phyloP scores from a whole-genome alignment of 345 rosid genomes.

The Acer saccharum region DNA sequence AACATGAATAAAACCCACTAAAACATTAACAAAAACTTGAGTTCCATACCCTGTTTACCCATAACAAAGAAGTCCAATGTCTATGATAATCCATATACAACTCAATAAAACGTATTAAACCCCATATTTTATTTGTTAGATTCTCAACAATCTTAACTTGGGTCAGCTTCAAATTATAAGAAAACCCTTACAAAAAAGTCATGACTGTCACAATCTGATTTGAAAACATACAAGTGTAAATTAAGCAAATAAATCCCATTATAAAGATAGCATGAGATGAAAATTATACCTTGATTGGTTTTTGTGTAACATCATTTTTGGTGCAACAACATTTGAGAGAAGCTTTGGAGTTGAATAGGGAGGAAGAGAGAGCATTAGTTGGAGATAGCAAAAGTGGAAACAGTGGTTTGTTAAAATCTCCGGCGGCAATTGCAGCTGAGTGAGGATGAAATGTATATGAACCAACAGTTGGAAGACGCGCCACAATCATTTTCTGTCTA shows the following conservation, averaged over 20 bases:
- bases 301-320: slow-evolving; percentile 29
- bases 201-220: neutral
- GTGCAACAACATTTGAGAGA: slow-evolving; percentile 38
- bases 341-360: slow-evolving; percentile 17
- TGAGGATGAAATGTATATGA: neutral
- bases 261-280: neutral
- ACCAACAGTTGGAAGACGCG: slow-evolving; percentile 14
- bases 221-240: neutral
- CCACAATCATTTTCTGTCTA: slow-evolving; percentile 18
- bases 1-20: slow-evolving; percentile 10
- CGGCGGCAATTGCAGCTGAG: slow-evolving; percentile 13
- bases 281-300: slow-evolving; percentile 28
- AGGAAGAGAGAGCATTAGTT: neutral
- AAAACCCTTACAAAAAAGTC: too few relatives aligned
- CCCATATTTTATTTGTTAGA: neutral
- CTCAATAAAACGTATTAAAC: neutral
- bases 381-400: slow-evolving; percentile 11
- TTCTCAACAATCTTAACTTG: too few relatives aligned
- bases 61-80: neutral
- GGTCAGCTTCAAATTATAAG: too few relatives aligned
- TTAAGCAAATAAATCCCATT: neutral
- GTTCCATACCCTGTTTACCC: neutral
- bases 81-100: neutral
- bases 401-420: neutral
- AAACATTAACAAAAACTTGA: neutral